Evolutionary conservation across 2,329 filamentous ascomycete species (phyloP), one percentile per base, ranked within the genome.

Genomic region (Colletotrichum spinosum): DNA sequence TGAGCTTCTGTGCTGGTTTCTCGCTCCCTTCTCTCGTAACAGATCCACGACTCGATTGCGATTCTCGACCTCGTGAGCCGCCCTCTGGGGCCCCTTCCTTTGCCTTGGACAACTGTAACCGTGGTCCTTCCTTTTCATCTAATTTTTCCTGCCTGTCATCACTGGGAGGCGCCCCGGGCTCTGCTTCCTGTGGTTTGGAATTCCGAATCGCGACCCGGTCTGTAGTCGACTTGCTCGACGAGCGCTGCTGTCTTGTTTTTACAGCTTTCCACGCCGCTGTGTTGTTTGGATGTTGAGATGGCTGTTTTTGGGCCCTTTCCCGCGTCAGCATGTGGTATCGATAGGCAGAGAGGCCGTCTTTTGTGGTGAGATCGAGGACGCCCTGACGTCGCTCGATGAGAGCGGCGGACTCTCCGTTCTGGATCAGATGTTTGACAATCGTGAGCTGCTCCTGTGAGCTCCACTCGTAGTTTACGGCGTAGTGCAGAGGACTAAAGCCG

Each of bases 401-500:
- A 6, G 70, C 44, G 3, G 49, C 60, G 8, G 37, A 25, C 37
- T 72, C 70, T 42, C 69, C 60, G 11, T 67, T 69, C 5, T 48
- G 48, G 9, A 72, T 53, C 12, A 72, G 69, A 2, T 37, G 57
- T 9, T 67, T 44, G 44, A 72, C 55, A 11, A 70, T 62, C 8
- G 55, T 49, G 2, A 70, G 41, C 25, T 72, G 70, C 4, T 68
- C 69, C 34, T 63, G 48, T 35, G 55, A 70, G n/a, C 67, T 69
- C 11, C 69, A 69, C 10, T 70, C 66, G 42, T 69, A 70, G 45
- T 70, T 64, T 33, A 71, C 70, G 8, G 70, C 70, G 11, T 71
- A 68, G 52, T 72, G 70, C 10, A 72, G 65, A 9, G 69, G 70
- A 11, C 68, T 71, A 50, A 71, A 68, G 0, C 65, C 63, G 10